phyloP scores from a whole-genome alignment of 345 rosid species.

The Clarkia xantiana region DNA sequence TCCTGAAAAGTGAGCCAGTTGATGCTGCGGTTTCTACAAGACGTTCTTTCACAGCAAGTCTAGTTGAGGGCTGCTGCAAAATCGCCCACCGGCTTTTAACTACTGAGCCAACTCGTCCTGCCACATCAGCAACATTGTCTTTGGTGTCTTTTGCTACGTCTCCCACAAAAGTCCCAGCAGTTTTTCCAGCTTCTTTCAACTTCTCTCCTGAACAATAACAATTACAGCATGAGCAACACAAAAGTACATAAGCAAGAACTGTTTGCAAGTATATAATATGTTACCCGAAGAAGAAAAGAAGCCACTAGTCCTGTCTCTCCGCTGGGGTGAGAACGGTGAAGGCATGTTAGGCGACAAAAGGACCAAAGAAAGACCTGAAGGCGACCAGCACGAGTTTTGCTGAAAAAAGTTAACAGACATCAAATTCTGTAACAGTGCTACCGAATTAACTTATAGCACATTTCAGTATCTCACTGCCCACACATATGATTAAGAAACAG shows the following conservation, averaged over 20 bases:
- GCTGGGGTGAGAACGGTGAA: conserved; percentile 56
- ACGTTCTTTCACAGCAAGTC: conserved; percentile 69
- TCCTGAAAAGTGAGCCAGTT: conserved; percentile 74
- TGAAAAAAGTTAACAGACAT: background rate
- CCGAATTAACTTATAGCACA: no score
- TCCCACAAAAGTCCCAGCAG: conserved; percentile 69
- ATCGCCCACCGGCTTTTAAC: conserved; percentile 69
- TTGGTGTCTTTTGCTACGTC: conserved; percentile 91
- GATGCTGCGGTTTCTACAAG: conserved; percentile 74
- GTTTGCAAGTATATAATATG: conserved; percentile 1
- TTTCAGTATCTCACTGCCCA: no score
- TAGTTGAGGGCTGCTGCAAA: conserved; percentile 81
- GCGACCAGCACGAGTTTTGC: background rate
- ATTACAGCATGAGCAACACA: conserved; percentile 6
- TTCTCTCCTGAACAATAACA: conserved; percentile 42
- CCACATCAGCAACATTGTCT: conserved; percentile 69
- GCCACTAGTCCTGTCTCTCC: conserved; percentile 76
- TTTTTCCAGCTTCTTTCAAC: conserved; percentile 70
- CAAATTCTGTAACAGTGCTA: no score
- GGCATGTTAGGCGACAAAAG: conserved; percentile 34
- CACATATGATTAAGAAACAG: no score
- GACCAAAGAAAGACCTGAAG: conserved; percentile 1
- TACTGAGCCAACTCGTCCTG: conserved; percentile 63
- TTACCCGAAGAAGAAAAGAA: conserved; percentile 89
- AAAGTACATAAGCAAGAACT: conserved; percentile 2